These are phyloP conservation scores for Annona squamosa DNA, from an alignment of 164 flowering plant species.

Conservation along the genomic window DNA sequence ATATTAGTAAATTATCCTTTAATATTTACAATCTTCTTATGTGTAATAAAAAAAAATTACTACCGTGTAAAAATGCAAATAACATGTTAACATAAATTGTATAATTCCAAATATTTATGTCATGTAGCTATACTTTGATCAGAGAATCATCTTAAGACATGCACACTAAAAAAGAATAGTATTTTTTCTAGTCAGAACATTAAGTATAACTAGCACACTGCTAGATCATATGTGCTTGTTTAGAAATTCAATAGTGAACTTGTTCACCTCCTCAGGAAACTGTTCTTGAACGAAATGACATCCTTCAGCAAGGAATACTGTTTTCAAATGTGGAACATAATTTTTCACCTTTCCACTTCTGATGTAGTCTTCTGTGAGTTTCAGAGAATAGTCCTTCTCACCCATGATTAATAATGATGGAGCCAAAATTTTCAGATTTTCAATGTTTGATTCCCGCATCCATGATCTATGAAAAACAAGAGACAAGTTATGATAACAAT, in stretches of 20 bases:
- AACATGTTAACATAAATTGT: too few relatives aligned
- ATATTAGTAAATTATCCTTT: too few relatives aligned
- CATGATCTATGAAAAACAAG: neutral
- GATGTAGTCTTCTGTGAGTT: slow-evolving; percentile 6
- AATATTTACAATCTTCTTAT: too few relatives aligned
- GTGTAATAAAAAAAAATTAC: too few relatives aligned
- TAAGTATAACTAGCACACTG: neutral
- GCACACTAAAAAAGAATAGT: too few relatives aligned
- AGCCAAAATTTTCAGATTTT: neutral
- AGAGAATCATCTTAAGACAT: too few relatives aligned
- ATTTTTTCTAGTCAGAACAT: too few relatives aligned
- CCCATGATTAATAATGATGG: slow-evolving; percentile 6
- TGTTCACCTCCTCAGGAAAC: slow-evolving; percentile 4
- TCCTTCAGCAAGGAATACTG: slow-evolving; percentile 7
- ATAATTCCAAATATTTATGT: too few relatives aligned
- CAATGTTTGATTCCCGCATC: neutral
- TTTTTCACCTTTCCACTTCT: neutral
- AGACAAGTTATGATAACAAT: too few relatives aligned
- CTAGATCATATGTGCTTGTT: neutral
- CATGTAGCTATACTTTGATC: too few relatives aligned
- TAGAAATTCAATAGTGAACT: neutral
- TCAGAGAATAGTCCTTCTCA: slow-evolving; percentile 2
- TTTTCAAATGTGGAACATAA: slow-evolving; percentile 7
- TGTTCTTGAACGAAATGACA: slow-evolving; percentile 11
- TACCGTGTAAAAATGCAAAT: too few relatives aligned